Base-by-base conservation (phyloP, 371 early-diverging fungal genomes). In the Rhizomucor miehei region DNA sequence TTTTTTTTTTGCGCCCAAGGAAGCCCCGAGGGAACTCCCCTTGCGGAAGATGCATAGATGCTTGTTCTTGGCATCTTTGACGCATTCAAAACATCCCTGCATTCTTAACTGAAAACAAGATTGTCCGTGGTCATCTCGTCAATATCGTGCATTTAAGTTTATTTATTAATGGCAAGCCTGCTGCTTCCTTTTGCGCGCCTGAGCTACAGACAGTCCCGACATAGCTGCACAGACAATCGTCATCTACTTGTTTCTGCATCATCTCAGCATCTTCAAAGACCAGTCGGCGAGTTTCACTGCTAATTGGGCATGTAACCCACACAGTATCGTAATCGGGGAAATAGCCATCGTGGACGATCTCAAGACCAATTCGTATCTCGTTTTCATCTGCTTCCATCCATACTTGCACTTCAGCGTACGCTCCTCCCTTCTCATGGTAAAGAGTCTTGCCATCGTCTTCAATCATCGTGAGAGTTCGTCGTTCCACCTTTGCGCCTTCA, bases 391-490 rank as follows among this genome's bases (percentile, higher is more conserved):
- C 51, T 50, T 64, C 60, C 66, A 68, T 62, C 64, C 66, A 53
- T n/a, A 59, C 41, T 17, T 29, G 40, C 20, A 69, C 55, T 45
- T 75, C 70, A 1, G 66, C 51, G 44, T 60, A 75, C 1, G 69
- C 72, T 25, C 37, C 36, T 2, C 67, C 69, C 6, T 61, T 54
- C 39, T 72, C 69, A 36, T 71, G 72, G 24, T 71, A 64, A 9
- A 69, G 29, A 0, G 70, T 67, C 21, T 63, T 51, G 20, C 75
- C 75, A 50, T 75, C 75, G 48, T 75, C 75, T 47, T 75, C 75
- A 52, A 65, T 65, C 36, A 73, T 3, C 3, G 55, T 52, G 34
- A 70, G 62, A 6, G 51, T 59, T 0, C 51, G 52, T 51, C 57
- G 57, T 13, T 52, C 47, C 14, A 29, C 46, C 2, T 25, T 45